These are phyloP conservation scores for Penicillium hesseltinei DNA, from an alignment of 2,329 filamentous ascomycete species.

Conservation along the genomic window DNA sequence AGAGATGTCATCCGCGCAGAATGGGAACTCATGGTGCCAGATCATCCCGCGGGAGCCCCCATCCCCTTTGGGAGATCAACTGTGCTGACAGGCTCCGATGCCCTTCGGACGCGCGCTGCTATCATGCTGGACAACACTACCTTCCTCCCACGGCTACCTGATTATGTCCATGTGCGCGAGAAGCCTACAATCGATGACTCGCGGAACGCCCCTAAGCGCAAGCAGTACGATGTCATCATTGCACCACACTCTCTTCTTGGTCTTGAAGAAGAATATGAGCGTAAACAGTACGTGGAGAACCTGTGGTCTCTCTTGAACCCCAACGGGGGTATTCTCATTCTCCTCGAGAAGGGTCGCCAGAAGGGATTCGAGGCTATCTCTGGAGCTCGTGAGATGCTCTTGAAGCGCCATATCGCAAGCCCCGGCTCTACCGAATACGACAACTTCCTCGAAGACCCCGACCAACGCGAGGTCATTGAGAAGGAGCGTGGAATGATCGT, in stretches of 20 bases:
- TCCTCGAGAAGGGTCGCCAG: constrained; percentile 88
- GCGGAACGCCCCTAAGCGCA: constrained; percentile 57
- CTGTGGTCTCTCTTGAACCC: constrained; percentile 84
- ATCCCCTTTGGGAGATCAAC: constrained; percentile 66
- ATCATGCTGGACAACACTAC: constrained; percentile 81
- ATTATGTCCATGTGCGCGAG: constrained; percentile 68
- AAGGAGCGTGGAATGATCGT: constrained; percentile 65
- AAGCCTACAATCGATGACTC: constrained; percentile 59
- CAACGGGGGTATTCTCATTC: constrained; percentile 78
- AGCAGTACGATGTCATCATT: constrained; percentile 85
- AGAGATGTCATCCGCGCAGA: constrained; percentile 75
- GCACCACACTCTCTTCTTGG: constrained; percentile 80
- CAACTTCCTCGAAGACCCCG: constrained; percentile 33
- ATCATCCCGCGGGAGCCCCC: constrained; percentile 40
- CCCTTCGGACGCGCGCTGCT: constrained; percentile 72
- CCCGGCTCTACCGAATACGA: constrained; percentile 52
- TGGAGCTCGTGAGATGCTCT: constrained; percentile 73
- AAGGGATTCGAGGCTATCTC: constrained; percentile 91
- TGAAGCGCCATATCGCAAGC: constrained; percentile 69
- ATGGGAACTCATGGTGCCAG: constrained; percentile 66
- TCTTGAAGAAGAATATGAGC: constrained; percentile 70
- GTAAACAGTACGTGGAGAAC: constrained; percentile 78
- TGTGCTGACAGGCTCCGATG: constrained; percentile 73
- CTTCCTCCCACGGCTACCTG: constrained; percentile 87
- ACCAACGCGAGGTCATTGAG: constrained; percentile 27